Base-by-base conservation (phyloP, 768 basidiomycete genomes). In the Holtermanniella nyarrowii region DNA sequence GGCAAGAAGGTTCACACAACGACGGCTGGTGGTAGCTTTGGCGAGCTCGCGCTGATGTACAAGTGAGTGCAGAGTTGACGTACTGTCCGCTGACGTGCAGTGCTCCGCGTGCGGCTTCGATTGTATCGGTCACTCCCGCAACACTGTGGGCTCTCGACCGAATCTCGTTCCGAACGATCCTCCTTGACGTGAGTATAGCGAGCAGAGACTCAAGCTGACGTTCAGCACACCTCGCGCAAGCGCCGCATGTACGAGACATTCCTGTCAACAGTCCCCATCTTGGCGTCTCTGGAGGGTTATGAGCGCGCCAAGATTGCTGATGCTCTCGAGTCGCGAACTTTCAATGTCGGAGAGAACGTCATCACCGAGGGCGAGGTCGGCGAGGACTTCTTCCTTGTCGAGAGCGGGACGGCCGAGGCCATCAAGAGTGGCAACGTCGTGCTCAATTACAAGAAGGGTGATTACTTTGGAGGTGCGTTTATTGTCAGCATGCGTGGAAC, bases 241-340 rank as follows among this genome's bases (percentile, higher is more conserved):
- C 78, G 93, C 48, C 86, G 86, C 61, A 91, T 95, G 85, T 97
- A 97, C 70, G 95, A 99, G 70, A 80, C 83, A 27, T 99, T 99
- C 78, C 76, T 99, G 50, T 81, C 82, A n/a, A 86, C 84, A 5
- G 91, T 96, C 14, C 80, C 84, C 1, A 79, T 99, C 43, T 77
- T 99, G 42, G 81, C 85, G 25, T 85, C 87, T 5, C 80, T 99
- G 42, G 84, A 84, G 62, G 79, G 84, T 3, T 81, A 85, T 48
- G 88, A 97, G 72, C 78, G 88, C 45, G 93, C 90, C 76, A 99
- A 97, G 77, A 88, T 97, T 55, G 90, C 93, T 47, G 93, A 99
- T 68, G 89, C 91, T 5, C 80, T 99, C 16, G 82, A 86, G 55
- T 88, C 88, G 63, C 78, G 77, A 54, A 80, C 84, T 5, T 86